A percentile compares a stretch with the other conserved stretches of the same genome.
These are phyloP conservation scores for Fusarium drepaniforme DNA, from an alignment of 2,329 filamentous ascomycete species.

Conservation along the genomic window DNA sequence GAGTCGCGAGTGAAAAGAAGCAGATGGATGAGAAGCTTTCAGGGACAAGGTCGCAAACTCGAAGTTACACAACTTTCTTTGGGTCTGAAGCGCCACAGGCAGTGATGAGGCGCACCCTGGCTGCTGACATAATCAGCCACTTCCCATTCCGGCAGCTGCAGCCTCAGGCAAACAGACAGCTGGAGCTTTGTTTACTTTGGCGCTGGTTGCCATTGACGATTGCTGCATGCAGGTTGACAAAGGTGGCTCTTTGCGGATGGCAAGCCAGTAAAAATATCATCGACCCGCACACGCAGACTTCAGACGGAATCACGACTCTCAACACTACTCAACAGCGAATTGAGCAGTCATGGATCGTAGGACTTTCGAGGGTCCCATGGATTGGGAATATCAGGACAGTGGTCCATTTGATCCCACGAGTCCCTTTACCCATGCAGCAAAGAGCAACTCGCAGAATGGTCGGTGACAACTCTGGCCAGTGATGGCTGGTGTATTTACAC, in stretches of 20 bases:
- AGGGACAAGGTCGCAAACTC: constrained; percentile 17
- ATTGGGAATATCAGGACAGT: constrained; percentile 72
- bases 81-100: constrained; percentile 32
- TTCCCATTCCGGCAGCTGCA: background rate
- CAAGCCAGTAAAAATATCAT: constrained; percentile 6
- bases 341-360: constrained; percentile 62
- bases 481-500: background rate
- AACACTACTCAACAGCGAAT: constrained; percentile 16
- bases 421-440: constrained; percentile 69
- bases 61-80: constrained; percentile 43
- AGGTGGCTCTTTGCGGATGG: constrained; percentile 21
- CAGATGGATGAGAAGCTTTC: constrained; percentile 6
- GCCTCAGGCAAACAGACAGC: constrained; percentile 41
- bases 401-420: constrained; percentile 71
- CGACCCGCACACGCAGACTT: constrained; percentile 1
- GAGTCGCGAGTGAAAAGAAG: background rate
- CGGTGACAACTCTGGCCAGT: constrained; percentile 36
- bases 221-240: constrained; percentile 22
- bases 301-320: constrained; percentile 14
- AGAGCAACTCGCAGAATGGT: constrained; percentile 57
- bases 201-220: constrained; percentile 45
- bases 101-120: constrained; percentile 31
- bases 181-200: constrained; percentile 51
- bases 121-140: constrained; percentile 47
- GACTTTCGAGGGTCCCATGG: constrained; percentile 73